Evolutionary conservation across 345 rosid genomes (phyloP), one percentile per base, ranked within the genome.

Genomic region (Murraya paniculata): DNA sequence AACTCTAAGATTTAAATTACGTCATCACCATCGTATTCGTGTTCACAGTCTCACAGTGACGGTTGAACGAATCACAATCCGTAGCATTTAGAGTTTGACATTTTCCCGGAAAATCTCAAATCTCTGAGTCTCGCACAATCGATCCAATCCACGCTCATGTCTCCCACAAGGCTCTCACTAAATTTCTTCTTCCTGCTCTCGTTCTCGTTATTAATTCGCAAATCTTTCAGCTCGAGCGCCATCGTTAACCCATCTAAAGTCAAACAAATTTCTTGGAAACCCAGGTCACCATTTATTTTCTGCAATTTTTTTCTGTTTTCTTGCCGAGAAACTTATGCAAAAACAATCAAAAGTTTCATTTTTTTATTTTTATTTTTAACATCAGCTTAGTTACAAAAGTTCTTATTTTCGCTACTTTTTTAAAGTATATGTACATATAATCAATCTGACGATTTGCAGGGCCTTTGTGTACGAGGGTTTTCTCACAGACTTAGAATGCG

Each of bases 391-490:
- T 2, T 39, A 4, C 3, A 2, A 31, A 30, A 0, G 4, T 60
- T 2, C 30, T 6, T 1, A 11, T 66, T 35, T 19, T 68, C 70
- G 45, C 5, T 80, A 9, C 38, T n/a, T 24, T 30, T 31, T 30
- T 8, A 16, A 5, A 13, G 2, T 3, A 14, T 64, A 22, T 16
- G 6, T 5, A 31, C 31, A 64, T 4, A 28, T 28, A 16, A 5
- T 38, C 27, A 59, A 35, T 35, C 39, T 19, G 55, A 10, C 70
- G 13, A 21, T 55, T 45, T 78, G 74, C 85, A 93, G 99, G 87
- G 99, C 99, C 13, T 95, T 87, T 81, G 97, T 95, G 67, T 95
- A 93, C 78, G 86, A 93, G 85, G 96, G 99, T 27, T 95, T 95
- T 60, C 89, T 93, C 66, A 91, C 99, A 19, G 97, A 91, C 80